These are phyloP conservation scores for Stipa capillata DNA, from an alignment of 176 grass and related monocot genomes.

Conservation along the genomic window DNA sequence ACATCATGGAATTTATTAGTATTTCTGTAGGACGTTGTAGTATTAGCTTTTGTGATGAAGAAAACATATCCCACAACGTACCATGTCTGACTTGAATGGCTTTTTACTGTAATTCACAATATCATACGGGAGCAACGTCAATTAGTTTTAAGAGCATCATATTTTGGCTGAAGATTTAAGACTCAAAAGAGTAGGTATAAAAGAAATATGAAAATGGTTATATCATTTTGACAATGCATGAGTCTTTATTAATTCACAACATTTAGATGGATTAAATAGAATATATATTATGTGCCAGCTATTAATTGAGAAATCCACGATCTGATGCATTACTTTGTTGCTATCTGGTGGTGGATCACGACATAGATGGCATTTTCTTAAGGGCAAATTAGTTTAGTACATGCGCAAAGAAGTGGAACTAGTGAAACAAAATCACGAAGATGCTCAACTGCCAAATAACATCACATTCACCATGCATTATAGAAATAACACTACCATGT, in stretches of 20 bases:
- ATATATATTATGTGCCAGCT: not conserved
- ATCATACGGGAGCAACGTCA: not conserved
- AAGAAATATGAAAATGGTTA: not conserved
- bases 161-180: not conserved
- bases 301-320: not conserved
- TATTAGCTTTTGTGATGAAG: not conserved
- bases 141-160: not conserved
- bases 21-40: not conserved
- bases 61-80: not conserved
- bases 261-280: not conserved
- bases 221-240: not conserved
- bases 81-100: not conserved
- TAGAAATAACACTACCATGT: not conserved
- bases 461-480: not conserved
- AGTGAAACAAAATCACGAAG: not conserved
- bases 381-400: not conserved
- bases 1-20: not conserved
- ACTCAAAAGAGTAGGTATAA: not conserved
- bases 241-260: not conserved
- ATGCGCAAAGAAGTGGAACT: not conserved
- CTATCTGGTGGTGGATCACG: not conserved
- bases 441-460: not conserved
- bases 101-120: not conserved
- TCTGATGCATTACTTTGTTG: no score
- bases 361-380: not conserved